phyloP scores from a whole-genome alignment of 495 filamentous ascomycete genomes.

The Talaromyces adpressus region DNA sequence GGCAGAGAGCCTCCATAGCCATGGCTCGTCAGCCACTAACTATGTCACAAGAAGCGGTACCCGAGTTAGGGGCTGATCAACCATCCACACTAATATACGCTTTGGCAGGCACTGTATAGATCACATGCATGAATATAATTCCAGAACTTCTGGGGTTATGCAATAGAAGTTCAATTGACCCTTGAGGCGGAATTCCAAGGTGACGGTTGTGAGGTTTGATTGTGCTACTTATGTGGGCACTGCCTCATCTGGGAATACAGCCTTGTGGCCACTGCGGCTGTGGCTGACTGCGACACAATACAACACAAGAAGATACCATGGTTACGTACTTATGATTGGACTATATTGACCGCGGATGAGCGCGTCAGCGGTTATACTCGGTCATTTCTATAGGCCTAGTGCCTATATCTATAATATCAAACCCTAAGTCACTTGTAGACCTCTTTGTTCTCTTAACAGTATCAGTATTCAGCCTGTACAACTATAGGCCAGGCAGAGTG shows the following conservation, averaged over 20 bases:
- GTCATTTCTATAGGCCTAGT: not conserved
- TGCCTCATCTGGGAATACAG: not conserved
- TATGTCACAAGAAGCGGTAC: too few relatives aligned
- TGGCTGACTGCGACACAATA: not conserved
- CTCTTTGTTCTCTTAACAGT: not conserved
- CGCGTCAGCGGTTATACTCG: not conserved
- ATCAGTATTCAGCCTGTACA: not conserved
- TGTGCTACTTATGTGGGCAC: not conserved
- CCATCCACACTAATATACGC: not conserved
- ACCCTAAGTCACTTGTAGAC: not conserved
- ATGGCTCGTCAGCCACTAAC: not conserved
- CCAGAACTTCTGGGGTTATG: not conserved
- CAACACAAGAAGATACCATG: not conserved
- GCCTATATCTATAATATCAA: not conserved
- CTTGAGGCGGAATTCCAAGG: not conserved
- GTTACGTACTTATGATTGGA: not conserved
- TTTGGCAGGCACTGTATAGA: not conserved
- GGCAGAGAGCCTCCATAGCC: not conserved
- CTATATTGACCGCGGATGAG: not conserved
- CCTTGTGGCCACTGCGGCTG: not conserved
- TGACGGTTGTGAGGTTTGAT: not conserved
- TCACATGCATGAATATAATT: not conserved
- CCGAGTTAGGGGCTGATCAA: not conserved
- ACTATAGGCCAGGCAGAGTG: not conserved
- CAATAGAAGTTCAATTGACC: not conserved